phyloP scores from a whole-genome alignment of 495 filamentous ascomycete genomes.

The Talaromyces adpressus region DNA sequence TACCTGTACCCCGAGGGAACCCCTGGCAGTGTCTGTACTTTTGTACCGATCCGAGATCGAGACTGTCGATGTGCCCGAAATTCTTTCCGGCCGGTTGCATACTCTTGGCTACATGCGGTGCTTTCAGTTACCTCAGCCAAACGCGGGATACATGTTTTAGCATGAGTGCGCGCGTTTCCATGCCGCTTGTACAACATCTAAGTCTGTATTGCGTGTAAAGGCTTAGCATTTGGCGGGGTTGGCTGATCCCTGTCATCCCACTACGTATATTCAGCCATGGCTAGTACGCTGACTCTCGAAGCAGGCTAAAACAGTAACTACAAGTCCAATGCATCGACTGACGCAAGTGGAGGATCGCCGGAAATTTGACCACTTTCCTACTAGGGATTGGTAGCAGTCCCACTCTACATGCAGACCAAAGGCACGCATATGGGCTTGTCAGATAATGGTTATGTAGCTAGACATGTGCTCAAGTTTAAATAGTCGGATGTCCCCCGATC shows the following conservation, averaged over 20 bases:
- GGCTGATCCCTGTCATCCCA: background rate
- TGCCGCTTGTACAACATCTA: background rate
- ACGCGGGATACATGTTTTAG: background rate
- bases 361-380: background rate
- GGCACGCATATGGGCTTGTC: background rate
- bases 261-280: background rate
- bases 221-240: background rate
- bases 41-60: background rate
- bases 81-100: background rate
- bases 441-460: background rate
- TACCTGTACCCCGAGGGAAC: background rate
- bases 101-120: background rate
- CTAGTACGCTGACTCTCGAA: background rate
- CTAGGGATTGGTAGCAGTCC: background rate
- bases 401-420: background rate
- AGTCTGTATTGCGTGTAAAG: background rate
- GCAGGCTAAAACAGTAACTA: background rate
- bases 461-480: background rate
- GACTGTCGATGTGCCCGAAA: background rate
- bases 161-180: background rate
- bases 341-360: background rate
- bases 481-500: background rate
- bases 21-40: background rate
- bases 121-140: background rate
- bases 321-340: background rate